Base-by-base conservation (phyloP, 129 eudicot species). In the Saposhnikovia divaricata region DNA sequence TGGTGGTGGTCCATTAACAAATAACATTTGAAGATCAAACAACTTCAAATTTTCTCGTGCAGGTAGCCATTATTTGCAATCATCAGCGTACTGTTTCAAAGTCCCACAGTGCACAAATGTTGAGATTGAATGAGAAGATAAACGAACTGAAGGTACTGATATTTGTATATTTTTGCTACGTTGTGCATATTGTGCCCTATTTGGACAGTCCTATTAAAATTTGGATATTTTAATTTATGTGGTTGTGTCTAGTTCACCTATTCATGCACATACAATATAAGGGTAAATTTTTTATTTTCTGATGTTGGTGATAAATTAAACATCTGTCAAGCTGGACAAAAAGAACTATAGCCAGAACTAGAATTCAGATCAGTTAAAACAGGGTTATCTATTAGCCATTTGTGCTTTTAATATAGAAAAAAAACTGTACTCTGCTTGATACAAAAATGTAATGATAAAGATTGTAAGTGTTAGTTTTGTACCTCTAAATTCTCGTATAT, bases 11-110 rank as follows among this genome's bases (percentile, higher is more conserved):
- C 81, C 70, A 68, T 66, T 3, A 59, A 59, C 15, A n/a, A 59
- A 14, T 53, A 76, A 65, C 55, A 45, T 23, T 57, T 7, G 9
- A n/a, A 23, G 28, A 57, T 57, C 66, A 23, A 23, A 57, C 1
- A 0, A 61, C 43, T 75, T 66, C 19, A 42, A 38, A 14, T n/a
- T 39, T 38, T 82, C 38, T 6, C 23, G 18, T 82, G 82, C 84
- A 95, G 98, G 98, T 95, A 47, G 97, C 98, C 15, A 92, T 95
- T 48, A 92, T 95, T 74, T 95, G 98, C 81, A 95, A 95, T 79
- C 98, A 95, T 92, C 98, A 95, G 75, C 98, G 98, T 84, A 87
- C 86, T 68, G 97, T 90, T 75, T 92, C 98, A 65, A 95, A 95
- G 88, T 83, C 92, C 81, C 98, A 95, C 82, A 74, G 85, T 85